A percentile compares a stretch with the other conserved stretches of the same genome.
Evolutionary conservation across 2,329 filamentous ascomycete species (phyloP).

Genomic region (Beauveria sp.): DNA sequence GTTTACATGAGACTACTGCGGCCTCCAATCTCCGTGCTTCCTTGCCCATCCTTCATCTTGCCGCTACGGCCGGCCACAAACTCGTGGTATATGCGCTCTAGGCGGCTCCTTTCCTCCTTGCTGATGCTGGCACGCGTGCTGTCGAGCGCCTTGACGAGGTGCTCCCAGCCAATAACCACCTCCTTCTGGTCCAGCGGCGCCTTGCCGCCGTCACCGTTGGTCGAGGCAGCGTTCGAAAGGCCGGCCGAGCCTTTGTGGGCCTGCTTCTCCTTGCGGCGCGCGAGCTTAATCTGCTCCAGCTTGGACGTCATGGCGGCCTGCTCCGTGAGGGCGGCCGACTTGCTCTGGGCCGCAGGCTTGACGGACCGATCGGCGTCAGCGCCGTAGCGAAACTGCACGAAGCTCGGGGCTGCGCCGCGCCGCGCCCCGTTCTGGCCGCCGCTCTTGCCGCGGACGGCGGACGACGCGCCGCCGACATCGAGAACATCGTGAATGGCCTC

Average conservation of each 20-base stretch:
- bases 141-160: constrained; percentile 69
- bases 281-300: constrained; percentile 68
- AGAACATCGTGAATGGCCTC: constrained; percentile 95
- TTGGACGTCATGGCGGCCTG: constrained; percentile 74
- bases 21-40: constrained; percentile 84
- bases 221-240: background rate
- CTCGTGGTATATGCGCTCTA: constrained; percentile 80
- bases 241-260: constrained; percentile 20
- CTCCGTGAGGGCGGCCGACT: constrained; percentile 57
- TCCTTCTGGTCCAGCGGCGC: constrained; percentile 44
- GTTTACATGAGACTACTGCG: constrained; percentile 83
- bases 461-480: constrained; percentile 38
- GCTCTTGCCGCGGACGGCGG: constrained; percentile 24
- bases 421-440: constrained; percentile 26
- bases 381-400: constrained; percentile 81
- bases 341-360: constrained; percentile 38
- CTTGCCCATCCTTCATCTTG: constrained; percentile 91
- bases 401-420: constrained; percentile 39
- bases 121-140: constrained; percentile 79
- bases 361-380: constrained; percentile 40
- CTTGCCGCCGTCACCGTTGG: constrained; percentile 22
- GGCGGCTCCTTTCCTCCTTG: constrained; percentile 61
- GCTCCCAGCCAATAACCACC: constrained; percentile 76
- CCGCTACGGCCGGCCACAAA: constrained; percentile 90
- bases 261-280: constrained; percentile 44